Evolutionary conservation across 768 basidiomycete species (phyloP).

Genomic region (Termitomyces sp.): DNA sequence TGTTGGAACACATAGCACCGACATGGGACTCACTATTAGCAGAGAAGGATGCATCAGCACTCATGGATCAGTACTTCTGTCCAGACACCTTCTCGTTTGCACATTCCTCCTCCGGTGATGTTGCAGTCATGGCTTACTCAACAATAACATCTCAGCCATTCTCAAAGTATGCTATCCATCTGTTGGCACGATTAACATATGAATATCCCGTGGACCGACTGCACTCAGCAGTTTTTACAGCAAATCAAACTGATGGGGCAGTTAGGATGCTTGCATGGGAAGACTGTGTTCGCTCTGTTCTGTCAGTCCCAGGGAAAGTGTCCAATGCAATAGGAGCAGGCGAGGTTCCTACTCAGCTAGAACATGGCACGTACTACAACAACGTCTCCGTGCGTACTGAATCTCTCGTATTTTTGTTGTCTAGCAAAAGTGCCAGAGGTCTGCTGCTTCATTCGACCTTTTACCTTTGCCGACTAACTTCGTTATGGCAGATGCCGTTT

Average conservation of each 20-base stretch:
- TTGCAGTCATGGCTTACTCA: constrained; percentile 62
- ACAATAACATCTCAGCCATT: constrained; percentile 56
- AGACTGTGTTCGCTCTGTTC: constrained; percentile 64
- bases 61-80: constrained; percentile 72
- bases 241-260: constrained; percentile 15
- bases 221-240: constrained; percentile 47
- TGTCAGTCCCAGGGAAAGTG: constrained; percentile 72
- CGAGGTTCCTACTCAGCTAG: constrained; percentile 46
- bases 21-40: constrained; percentile 61
- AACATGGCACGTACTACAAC: constrained; percentile 57
- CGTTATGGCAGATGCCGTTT: constrained; percentile 31
- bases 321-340: constrained; percentile 60
- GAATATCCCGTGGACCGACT: constrained; percentile 73
- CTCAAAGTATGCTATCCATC: constrained; percentile 44
- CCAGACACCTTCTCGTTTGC: constrained; percentile 61
- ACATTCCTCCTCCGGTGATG: constrained; percentile 45
- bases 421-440: constrained; percentile 41
- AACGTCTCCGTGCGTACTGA: constrained; percentile 54
- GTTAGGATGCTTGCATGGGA: constrained; percentile 60
- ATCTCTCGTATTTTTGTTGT: constrained; percentile 44
- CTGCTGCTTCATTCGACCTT: constrained; percentile 19
- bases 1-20: constrained; percentile 66
- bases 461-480: constrained; percentile 6
- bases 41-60: constrained; percentile 41
- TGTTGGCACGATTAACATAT: constrained; percentile 53